phyloP scores from a whole-genome alignment of 352 stramenopile genomes.

The Peronospora destructor region DNA sequence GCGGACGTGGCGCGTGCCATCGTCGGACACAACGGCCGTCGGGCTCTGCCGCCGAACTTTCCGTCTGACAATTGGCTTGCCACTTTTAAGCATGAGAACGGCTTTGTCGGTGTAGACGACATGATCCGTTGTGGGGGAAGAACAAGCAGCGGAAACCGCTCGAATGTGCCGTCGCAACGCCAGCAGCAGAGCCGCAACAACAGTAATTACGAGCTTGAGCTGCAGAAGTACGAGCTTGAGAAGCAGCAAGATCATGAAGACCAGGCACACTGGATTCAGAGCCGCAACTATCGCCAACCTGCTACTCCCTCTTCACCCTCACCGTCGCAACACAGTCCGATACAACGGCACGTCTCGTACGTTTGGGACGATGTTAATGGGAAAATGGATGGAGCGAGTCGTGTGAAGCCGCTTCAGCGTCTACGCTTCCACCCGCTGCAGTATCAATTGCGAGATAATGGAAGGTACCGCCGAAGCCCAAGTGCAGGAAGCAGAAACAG shows the following conservation, averaged over 20 bases:
- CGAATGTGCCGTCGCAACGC: constrained; percentile 13
- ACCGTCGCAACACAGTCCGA: constrained; percentile 8
- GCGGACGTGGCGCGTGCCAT: constrained; percentile 55
- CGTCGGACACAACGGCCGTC: constrained; percentile 34
- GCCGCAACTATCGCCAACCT: constrained; percentile 19
- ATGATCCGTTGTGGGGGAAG: constrained; percentile 6
- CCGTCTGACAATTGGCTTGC: constrained; percentile 42
- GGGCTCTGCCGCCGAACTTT: constrained; percentile 39
- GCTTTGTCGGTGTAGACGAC: constrained; percentile 27
- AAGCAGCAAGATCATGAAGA: constrained; percentile 13
- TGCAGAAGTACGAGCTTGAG: constrained; percentile 19
- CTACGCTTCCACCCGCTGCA: constrained; percentile 5
- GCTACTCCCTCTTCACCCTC: constrained; percentile 14
- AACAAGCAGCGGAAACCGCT: constrained; percentile 5
- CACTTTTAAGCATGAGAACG: constrained; percentile 50
- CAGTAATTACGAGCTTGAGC: constrained; percentile 18
- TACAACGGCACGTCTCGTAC: constrained; percentile 8
- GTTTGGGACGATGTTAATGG: constrained; percentile 12
- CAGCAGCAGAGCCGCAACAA: constrained; percentile 12
- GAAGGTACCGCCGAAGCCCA: constrained; percentile 16
- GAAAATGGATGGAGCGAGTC: not conserved
- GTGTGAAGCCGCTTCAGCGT: constrained; percentile 1
- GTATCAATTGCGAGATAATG: constrained; percentile 10
- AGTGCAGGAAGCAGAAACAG: constrained; percentile 15
- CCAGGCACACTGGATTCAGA: constrained; percentile 13